Evolutionary conservation across 1,284 basidiomycete species (phyloP), one percentile per base, ranked within the genome.

Genomic region (Ustilago lituana): DNA sequence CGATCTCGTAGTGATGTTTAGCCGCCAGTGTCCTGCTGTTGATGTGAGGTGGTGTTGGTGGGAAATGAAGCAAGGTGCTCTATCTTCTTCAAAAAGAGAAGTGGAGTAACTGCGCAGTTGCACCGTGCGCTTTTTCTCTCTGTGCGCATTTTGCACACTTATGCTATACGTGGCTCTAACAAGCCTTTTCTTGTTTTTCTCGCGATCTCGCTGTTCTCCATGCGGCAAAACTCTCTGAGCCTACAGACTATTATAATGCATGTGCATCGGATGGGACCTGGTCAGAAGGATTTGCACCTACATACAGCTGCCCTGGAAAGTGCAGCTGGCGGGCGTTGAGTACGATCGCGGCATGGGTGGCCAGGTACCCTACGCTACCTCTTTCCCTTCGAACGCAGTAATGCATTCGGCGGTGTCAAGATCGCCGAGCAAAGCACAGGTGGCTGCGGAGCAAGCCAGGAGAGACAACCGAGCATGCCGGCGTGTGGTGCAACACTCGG

Each of bases 401-500:
- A 33, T 58, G 29, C 63, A 64, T 32, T 37, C 52, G 17, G 54
- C 46, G 8, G 31, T n/a, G n/a, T n/a, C 36, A 20, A 22, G 27
- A 15, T 24, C 43, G 17, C 40, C 62, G 20, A 52, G 44, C 40
- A 66, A 60, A 47, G 57, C 39, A 8, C 52, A 50, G 33, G 37
- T 19, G 15, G 48, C 63, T 35, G 63, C 38, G 11, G 40, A 40
- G 12, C 57, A 57, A 20, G 52, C 52, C 11, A 46, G 63, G 20
- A 29, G 57, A 29, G 63, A 66, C 43, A 40, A 54, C 2, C 43
- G 57, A 4, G 36, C 53, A 26, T 40, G 43, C 22, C 41, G 58
- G 6, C 39, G 54, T 15, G 62, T 73, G 6, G 53, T 73, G 11
- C 54, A 58, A 45, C 70, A 73, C 24, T 52, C 70, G 20, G 70